Evolutionary conservation across 192 early-diverging fungal genomes (phyloP), one percentile per base, ranked within the genome.

Genomic region (Backusella tuberculispora): DNA sequence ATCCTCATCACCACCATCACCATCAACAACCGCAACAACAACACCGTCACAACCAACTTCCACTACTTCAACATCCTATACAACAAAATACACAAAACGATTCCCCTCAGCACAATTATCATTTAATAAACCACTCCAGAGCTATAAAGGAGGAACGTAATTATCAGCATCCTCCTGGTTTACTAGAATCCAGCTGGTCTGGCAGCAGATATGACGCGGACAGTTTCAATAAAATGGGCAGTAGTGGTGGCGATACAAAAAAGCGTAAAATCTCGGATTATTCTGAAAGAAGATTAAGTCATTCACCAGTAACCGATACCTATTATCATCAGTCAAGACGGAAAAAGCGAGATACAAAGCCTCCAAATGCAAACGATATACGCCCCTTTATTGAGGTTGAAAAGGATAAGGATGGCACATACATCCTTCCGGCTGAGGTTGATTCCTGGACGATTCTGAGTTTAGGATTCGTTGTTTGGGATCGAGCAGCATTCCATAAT

Each of bases 401-500:
- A 46, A 81, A 78, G 41, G 90, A 91, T 78, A 85, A 84, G 34
- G 38, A 83, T 19, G 96, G 96, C 7, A 85, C 84, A 40, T 87
- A 90, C 9, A 86, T 91, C 17, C 77, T 96, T 64, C 96, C 96
- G 0, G 84, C 94, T 13, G 84, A 90, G 56, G 80, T 94, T 19
- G 96, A 93, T 3, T 87, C 91, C 17, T 87, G 93, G 38, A 95
- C 92, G 5, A 81, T 97, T 26, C 78, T 89, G 6, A 71, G 67
- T 69, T 84, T 95, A 26, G 96, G 96, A 13, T 74, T 67, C 13
- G 89, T 97, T 13, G 85, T 95, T 8, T 88, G 84, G 78, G 92
- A 96, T 78, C 85, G 91, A 14, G 84, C 89, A 42, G 81, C 88
- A 1, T 97, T 92, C 79, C 95, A 97, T 69, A 94, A 88, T 76